Percentiles rank a stretch among this genome's conserved stretches.
Evolutionary conservation across 495 filamentous ascomycete genomes (phyloP).

Genomic region (Neurospora sp.): DNA sequence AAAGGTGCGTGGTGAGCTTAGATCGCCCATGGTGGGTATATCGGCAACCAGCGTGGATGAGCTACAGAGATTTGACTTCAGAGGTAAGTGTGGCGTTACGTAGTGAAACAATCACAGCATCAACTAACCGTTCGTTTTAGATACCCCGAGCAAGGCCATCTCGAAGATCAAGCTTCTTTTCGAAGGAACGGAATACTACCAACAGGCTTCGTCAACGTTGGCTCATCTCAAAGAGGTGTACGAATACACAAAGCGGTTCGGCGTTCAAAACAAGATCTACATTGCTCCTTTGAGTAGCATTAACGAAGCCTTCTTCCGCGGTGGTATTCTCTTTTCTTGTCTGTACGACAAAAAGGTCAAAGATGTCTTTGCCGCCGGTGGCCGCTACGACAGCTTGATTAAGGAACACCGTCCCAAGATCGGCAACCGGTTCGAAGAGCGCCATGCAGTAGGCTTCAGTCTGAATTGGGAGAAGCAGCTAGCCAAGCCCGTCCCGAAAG

Average conservation of each 20-base stretch:
- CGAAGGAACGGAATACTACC: constrained; percentile 56
- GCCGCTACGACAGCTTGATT: constrained; percentile 84
- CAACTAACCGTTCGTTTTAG: constrained; percentile 24
- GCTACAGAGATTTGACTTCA: constrained; percentile 79
- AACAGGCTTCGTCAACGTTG: constrained; percentile 60
- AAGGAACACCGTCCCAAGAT: constrained; percentile 54
- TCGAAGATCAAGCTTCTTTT: constrained; percentile 61
- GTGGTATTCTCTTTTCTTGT: constrained; percentile 84
- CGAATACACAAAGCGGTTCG: constrained; percentile 63
- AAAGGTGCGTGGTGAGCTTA: constrained; percentile 74
- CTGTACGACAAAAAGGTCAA: constrained; percentile 73
- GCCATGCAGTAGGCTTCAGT: constrained; percentile 85
- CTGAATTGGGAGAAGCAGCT: constrained; percentile 74
- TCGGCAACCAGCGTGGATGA: constrained; percentile 88
- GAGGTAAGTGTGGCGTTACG: constrained; percentile 40
- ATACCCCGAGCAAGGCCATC: constrained; percentile 63
- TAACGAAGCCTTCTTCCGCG: constrained; percentile 87
- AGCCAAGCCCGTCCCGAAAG: constrained; percentile 56
- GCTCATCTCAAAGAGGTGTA: constrained; percentile 68
- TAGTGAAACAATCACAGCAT: not conserved
- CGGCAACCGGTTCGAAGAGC: constrained; percentile 36
- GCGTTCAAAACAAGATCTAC: constrained; percentile 68
- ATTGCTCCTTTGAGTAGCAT: constrained; percentile 77
- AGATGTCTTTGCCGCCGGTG: constrained; percentile 88
- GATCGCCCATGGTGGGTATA: constrained; percentile 68